Evolutionary conservation across 306 rosid genomes (phyloP).

Genomic region (Malus domestica): DNA sequence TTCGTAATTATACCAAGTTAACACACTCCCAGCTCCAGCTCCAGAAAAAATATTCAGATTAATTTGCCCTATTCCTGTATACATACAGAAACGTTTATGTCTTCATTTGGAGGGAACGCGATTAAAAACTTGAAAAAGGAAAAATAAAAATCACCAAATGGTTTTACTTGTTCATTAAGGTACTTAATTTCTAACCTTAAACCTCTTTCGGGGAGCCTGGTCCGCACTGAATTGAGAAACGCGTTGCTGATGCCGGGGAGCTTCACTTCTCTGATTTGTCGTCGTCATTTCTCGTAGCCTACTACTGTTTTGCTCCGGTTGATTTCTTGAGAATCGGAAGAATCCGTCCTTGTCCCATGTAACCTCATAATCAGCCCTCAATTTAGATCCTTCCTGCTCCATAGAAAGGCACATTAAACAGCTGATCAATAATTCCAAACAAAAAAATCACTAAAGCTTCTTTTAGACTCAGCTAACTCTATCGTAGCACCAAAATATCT

Average conservation of each 20-base stretch:
- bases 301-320: slow-evolving; percentile 29
- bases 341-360: slow-evolving; percentile 71
- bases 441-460: background rate
- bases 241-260: slow-evolving; percentile 52
- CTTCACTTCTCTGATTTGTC: slow-evolving; percentile 54
- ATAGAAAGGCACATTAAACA: slow-evolving; percentile 13
- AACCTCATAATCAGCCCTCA: slow-evolving; percentile 80
- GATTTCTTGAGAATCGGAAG: slow-evolving; percentile 45
- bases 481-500: background rate
- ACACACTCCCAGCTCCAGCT: slow-evolving; percentile 3
- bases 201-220: slow-evolving; percentile 59
- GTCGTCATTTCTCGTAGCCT: slow-evolving; percentile 23
- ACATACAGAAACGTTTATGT: slow-evolving; percentile 3
- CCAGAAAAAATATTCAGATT: background rate
- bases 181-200: slow-evolving; percentile 47
- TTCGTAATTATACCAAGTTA: background rate
- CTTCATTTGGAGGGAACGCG: background rate
- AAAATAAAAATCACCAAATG: background rate
- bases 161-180: background rate
- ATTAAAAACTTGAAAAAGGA: slow-evolving; percentile 1
- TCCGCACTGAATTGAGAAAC: slow-evolving; percentile 51
- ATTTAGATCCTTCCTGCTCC: slow-evolving; percentile 72
- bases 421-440: background rate
- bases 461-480: background rate
- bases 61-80: slow-evolving; percentile 47